A percentile compares a stretch with the other conserved stretches of the same genome.
These are phyloP conservation scores for Zanthoxylum bungeanum DNA, from an alignment of 345 rosid genomes.

Conservation along the genomic window DNA sequence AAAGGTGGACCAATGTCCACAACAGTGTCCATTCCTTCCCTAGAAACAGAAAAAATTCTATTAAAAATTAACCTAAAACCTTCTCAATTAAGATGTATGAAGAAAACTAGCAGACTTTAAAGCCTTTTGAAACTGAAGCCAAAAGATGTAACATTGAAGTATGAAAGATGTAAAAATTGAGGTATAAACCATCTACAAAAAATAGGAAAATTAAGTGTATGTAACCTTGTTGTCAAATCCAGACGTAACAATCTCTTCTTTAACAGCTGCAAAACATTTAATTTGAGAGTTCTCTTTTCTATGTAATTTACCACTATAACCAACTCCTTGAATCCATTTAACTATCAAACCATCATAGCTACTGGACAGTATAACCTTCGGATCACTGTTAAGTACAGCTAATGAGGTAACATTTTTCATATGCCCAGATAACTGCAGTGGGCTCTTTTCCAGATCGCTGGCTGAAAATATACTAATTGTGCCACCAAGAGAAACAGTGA, in stretches of 20 bases:
- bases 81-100: background rate
- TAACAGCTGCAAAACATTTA: conserved; percentile 79
- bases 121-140: background rate
- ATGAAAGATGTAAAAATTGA: background rate
- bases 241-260: conserved; percentile 77
- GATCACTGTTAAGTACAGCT: conserved; percentile 56
- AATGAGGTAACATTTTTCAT: conserved; percentile 81
- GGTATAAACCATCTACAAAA: background rate
- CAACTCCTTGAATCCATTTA: conserved; percentile 87
- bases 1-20: background rate
- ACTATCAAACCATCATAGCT: conserved; percentile 91
- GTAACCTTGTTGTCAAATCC: conserved; percentile 93
- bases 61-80: background rate
- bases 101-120: background rate
- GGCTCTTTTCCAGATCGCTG: conserved; percentile 69
- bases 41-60: background rate
- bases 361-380: conserved; percentile 62
- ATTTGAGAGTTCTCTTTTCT: conserved; percentile 79
- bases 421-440: conserved; percentile 73
- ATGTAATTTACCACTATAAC: conserved; percentile 71
- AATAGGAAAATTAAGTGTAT: background rate
- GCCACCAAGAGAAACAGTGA: conserved; percentile 92
- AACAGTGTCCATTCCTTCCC: background rate
- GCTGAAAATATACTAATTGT: conserved; percentile 73
- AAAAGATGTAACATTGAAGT: background rate